Conservation (phyloP, 495 filamentous ascomycete species). For the Trichoderma orchidacearum region DNA sequence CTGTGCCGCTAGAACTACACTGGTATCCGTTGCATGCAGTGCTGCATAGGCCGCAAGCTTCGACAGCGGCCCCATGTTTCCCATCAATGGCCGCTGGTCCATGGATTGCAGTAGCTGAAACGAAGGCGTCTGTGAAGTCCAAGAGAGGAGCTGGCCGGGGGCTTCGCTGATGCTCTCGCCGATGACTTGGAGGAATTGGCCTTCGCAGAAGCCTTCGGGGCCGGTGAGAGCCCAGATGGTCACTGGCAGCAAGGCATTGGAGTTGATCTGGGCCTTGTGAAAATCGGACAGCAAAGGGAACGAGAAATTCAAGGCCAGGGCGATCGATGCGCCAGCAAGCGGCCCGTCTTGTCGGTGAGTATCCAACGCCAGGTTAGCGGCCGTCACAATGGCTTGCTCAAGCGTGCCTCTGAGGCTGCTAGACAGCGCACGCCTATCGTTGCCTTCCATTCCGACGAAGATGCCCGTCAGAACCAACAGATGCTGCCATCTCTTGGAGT, state of each 20-base stretch:
- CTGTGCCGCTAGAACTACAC: conserved; percentile 49
- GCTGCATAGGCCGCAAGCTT: conserved; percentile 61
- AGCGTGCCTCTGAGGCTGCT: conserved; percentile 52
- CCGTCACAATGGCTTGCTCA: conserved; percentile 63
- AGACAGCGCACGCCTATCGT: conserved; percentile 49
- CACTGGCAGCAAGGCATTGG: conserved; percentile 61
- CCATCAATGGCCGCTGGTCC: conserved; percentile 54
- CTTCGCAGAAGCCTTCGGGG: conserved; percentile 65
- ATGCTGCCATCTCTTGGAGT: conserved; percentile 81
- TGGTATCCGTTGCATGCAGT: conserved; percentile 46
- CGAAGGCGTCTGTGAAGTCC: conserved; percentile 49
- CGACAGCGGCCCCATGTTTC: conserved; percentile 67
- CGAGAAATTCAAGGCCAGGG: conserved; percentile 63
- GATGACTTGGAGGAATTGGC: conserved; percentile 67
- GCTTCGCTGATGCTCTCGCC: conserved; percentile 58
- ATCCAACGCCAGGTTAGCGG: conserved; percentile 62
- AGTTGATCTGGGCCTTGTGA: conserved; percentile 45
- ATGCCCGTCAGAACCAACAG: conserved; percentile 67
- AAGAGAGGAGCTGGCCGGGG: conserved; percentile 50
- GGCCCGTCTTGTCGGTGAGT: conserved; percentile 26
- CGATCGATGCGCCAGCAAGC: conserved; percentile 46
- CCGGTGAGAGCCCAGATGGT: conserved; percentile 52
- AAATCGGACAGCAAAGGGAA: conserved; percentile 59
- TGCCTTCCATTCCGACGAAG: conserved; percentile 65
- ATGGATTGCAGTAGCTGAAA: conserved; percentile 42